Evolutionary conservation across 139 green algal species (phyloP).

Genomic region (Chlorella sp.): DNA sequence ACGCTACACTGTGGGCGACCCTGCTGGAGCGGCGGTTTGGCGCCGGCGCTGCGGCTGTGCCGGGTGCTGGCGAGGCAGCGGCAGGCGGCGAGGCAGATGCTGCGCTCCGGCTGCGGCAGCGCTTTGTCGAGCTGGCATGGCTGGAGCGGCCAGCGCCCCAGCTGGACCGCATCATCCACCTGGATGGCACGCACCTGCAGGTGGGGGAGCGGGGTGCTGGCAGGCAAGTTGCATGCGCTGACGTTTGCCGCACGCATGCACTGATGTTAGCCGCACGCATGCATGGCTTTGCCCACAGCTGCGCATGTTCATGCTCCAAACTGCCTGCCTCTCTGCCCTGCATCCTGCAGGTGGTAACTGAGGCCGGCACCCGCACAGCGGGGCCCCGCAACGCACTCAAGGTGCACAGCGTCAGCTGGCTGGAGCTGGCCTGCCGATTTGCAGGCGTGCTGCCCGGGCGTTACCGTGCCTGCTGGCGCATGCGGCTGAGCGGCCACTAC

Average conservation of each 20-base stretch:
- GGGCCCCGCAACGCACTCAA: neutral
- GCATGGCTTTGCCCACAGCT: no score
- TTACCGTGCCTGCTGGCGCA: neutral
- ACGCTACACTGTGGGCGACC: neutral
- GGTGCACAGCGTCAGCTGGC: neutral
- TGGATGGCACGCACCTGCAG: conserved; percentile 1
- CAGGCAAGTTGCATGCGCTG: no score
- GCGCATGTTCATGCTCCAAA: no score
- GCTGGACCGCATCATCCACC: neutral
- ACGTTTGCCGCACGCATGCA: no score
- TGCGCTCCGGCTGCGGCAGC: neutral
- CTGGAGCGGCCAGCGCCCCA: neutral
- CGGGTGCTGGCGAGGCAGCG: no score
- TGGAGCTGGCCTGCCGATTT: neutral
- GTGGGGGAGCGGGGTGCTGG: neutral
- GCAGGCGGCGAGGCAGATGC: neutral
- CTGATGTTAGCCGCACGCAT: no score
- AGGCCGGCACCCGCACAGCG: no score
- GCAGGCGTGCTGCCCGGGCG: neutral
- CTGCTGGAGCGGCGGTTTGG: neutral
- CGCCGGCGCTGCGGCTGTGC: neutral
- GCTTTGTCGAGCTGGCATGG: neutral
- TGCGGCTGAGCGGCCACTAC: neutral
- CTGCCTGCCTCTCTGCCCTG: no score
- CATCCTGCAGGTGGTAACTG: neutral